Conservation (phyloP, 1,284 basidiomycete genomes). For the Rhodotorula sp. region DNA sequence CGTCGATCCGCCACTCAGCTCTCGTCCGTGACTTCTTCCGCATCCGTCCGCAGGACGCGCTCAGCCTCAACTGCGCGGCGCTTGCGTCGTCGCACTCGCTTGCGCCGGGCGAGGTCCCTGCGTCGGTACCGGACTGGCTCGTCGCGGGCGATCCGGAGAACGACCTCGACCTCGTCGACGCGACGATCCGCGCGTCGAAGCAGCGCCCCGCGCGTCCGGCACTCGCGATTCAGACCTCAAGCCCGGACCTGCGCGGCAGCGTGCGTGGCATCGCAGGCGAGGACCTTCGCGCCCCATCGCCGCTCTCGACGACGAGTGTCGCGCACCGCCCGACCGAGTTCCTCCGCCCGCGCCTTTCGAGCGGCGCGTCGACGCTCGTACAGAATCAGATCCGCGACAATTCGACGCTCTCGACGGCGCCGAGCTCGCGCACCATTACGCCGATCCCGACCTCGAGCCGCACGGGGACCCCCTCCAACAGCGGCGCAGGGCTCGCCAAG, state of each 20-base stretch:
- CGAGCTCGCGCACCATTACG: constrained; percentile 14
- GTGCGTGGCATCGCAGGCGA: not conserved
- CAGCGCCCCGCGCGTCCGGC: constrained; percentile 19
- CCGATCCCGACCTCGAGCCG: constrained; percentile 4
- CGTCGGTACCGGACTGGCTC: constrained; percentile 5
- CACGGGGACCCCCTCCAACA: not conserved
- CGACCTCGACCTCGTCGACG: constrained; percentile 11
- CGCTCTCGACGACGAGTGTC: not conserved
- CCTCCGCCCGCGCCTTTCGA: not conserved
- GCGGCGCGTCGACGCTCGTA: not conserved
- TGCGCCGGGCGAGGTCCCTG: not conserved
- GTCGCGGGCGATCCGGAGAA: constrained; percentile 4
- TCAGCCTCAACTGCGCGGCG: not conserved
- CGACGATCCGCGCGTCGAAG: constrained; percentile 17
- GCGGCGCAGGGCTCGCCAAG: not conserved
- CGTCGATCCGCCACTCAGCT: constrained; percentile 22
- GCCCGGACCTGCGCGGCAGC: constrained; percentile 36
- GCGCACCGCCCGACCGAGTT: not conserved
- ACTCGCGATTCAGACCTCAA: constrained; percentile 36
- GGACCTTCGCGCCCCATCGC: not conserved
- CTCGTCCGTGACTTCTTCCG: constrained; percentile 42
- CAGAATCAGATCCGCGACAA: not conserved
- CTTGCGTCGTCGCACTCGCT: not conserved
- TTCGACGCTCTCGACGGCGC: constrained; percentile 3
- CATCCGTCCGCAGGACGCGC: constrained; percentile 14